phyloP scores from a whole-genome alignment of 208 protist species.

The Acanthamoeba healyi region DNA sequence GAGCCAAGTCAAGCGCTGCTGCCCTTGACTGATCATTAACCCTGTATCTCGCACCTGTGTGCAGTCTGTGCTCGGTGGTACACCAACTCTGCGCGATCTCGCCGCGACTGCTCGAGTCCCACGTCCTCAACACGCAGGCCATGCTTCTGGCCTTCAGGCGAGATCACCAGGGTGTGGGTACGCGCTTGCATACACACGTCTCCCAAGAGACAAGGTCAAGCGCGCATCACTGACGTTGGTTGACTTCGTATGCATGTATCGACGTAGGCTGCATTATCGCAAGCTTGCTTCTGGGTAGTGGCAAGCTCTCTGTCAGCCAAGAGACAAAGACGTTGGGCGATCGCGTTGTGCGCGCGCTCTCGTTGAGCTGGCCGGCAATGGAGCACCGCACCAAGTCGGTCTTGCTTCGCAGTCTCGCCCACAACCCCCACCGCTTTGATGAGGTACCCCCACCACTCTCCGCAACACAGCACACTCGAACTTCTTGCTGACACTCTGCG shows the following conservation, averaged over 20 bases:
- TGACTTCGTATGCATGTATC: background rate
- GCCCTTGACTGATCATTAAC: background rate
- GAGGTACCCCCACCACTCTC: background rate
- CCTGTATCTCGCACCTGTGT: background rate
- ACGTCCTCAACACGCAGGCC: background rate
- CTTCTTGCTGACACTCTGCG: background rate
- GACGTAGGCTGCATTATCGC: background rate
- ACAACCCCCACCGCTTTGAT: background rate
- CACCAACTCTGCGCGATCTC: background rate
- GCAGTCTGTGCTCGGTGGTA: background rate
- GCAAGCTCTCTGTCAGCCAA: background rate
- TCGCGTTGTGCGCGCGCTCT: background rate
- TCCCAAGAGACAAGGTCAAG: no score
- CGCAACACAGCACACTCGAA: background rate
- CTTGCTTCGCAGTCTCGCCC: conserved; percentile 10
- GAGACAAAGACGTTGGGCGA: background rate
- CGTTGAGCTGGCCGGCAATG: background rate
- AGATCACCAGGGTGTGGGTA: background rate
- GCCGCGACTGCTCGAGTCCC: background rate
- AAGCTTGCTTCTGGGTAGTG: background rate
- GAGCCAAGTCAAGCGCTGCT: background rate
- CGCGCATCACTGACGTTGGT: background rate
- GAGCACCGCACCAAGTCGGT: background rate
- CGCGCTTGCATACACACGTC: background rate
- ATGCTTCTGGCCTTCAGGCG: background rate